These are phyloP conservation scores for Mortierella sp. DNA, from an alignment of 371 early-diverging fungal species.

Conservation along the genomic window DNA sequence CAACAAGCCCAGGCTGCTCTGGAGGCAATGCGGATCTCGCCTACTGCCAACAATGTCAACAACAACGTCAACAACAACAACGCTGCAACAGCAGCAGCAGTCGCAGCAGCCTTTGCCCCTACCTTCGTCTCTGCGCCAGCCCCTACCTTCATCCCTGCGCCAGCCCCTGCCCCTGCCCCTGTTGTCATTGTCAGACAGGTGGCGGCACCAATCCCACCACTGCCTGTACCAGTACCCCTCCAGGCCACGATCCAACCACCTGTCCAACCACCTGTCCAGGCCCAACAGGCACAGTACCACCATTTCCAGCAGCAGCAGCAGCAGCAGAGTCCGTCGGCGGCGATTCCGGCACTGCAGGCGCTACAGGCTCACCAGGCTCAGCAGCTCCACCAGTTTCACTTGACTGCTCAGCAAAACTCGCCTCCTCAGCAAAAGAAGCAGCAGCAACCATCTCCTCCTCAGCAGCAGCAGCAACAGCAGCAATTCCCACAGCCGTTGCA, in stretches of 20 bases:
- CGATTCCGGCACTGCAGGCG: conserved; percentile 1
- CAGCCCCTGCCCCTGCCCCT: background rate
- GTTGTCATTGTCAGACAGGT: background rate
- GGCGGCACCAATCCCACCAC: background rate
- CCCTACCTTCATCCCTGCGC: background rate
- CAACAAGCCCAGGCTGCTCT: conserved; percentile 5
- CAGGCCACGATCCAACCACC: conserved; percentile 9
- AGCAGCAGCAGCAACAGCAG: conserved; percentile 13
- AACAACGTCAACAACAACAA: background rate
- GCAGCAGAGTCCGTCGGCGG: background rate
- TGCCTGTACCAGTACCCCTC: background rate
- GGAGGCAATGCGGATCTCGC: conserved; percentile 1
- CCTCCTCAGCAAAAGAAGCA: conserved; percentile 15
- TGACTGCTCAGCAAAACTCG: conserved; percentile 6
- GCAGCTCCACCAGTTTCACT: background rate
- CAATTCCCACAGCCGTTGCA: conserved; percentile 13
- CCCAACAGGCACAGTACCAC: conserved; percentile 2
- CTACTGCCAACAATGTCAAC: background rate
- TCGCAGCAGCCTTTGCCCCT: background rate
- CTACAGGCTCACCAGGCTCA: background rate
- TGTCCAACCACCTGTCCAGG: background rate
- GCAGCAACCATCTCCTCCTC: conserved; percentile 16
- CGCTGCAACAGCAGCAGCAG: background rate
- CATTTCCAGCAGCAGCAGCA: background rate
- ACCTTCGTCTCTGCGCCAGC: background rate